Evolutionary conservation across 208 protist species (phyloP).

Genomic region (Histomonas meleagridis): DNA sequence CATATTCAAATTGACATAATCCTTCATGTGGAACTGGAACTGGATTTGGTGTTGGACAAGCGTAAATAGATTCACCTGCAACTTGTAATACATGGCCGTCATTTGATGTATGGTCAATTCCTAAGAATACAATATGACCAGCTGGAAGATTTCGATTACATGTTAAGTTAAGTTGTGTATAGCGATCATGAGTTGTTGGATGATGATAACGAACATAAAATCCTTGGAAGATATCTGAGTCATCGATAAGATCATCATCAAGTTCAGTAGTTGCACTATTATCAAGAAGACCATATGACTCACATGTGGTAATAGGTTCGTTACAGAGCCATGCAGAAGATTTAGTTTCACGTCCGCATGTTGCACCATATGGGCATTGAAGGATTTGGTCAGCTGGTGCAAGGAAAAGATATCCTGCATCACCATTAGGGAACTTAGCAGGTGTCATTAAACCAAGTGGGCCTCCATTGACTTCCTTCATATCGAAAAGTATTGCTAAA

Average conservation of each 20-base stretch:
- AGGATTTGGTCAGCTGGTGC: background rate
- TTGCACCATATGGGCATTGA: background rate
- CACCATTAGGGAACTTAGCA: background rate
- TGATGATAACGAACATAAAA: background rate
- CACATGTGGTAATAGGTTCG: background rate
- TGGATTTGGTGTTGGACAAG: background rate
- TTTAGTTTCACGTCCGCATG: background rate
- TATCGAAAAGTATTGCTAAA: background rate
- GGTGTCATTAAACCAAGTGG: background rate
- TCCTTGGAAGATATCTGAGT: background rate
- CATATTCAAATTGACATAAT: background rate
- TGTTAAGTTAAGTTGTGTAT: background rate
- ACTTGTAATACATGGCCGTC: background rate
- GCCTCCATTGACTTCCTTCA: background rate
- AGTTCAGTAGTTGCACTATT: background rate
- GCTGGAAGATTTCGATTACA: background rate
- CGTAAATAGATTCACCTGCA: background rate
- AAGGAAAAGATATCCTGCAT: background rate
- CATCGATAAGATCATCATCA: background rate
- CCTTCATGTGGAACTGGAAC: background rate
- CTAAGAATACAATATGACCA: background rate
- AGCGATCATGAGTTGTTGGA: background rate
- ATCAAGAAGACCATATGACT: background rate
- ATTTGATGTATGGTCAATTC: background rate
- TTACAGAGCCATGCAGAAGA: background rate